These are phyloP conservation scores for Alloteropsis semialata DNA, from an alignment of 176 grass and related monocot species.

Conservation along the genomic window DNA sequence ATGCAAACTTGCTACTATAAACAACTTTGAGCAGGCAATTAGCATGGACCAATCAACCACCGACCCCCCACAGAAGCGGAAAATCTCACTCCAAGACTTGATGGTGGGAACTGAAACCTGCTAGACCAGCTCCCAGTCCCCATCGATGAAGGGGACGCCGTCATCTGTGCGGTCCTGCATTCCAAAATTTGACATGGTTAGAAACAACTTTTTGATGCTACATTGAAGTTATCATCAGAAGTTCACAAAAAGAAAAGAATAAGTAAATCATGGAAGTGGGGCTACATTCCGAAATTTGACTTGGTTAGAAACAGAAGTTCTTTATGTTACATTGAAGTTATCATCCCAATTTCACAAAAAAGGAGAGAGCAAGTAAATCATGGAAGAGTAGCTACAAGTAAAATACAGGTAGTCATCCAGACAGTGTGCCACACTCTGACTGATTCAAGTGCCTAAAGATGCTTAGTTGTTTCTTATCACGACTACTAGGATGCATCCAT, in stretches of 20 bases:
- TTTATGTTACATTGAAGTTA: too few species aligned
- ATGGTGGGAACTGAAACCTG: not conserved
- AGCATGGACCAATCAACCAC: slow-evolving; percentile 35
- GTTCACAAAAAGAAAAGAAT: not conserved
- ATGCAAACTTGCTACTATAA: slow-evolving; percentile 40
- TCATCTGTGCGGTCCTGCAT: slow-evolving; percentile 31
- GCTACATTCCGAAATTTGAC: not conserved
- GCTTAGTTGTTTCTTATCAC: not conserved
- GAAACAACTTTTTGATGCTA: not conserved
- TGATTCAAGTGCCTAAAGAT: not conserved
- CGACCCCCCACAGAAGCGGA: slow-evolving; percentile 13
- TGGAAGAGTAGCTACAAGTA: too few species aligned
- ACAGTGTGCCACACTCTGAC: too few species aligned
- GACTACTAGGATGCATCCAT: not conserved
- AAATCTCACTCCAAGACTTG: slow-evolving; percentile 28
- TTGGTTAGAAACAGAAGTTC: too few species aligned
- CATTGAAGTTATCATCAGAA: not conserved
- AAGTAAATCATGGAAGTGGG: not conserved
- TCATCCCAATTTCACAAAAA: too few species aligned
- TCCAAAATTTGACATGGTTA: not conserved
- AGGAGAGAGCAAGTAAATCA: too few species aligned
- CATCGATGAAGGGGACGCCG: slow-evolving; percentile 26
- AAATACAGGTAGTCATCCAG: too few species aligned
- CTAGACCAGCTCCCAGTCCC: slow-evolving; percentile 55
- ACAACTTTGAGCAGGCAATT: slow-evolving; percentile 31